Percentiles rank a stretch among this genome's conserved stretches.
phyloP scores from a whole-genome alignment of 2,329 filamentous ascomycete genomes.

The Talaromyces marneffei region DNA sequence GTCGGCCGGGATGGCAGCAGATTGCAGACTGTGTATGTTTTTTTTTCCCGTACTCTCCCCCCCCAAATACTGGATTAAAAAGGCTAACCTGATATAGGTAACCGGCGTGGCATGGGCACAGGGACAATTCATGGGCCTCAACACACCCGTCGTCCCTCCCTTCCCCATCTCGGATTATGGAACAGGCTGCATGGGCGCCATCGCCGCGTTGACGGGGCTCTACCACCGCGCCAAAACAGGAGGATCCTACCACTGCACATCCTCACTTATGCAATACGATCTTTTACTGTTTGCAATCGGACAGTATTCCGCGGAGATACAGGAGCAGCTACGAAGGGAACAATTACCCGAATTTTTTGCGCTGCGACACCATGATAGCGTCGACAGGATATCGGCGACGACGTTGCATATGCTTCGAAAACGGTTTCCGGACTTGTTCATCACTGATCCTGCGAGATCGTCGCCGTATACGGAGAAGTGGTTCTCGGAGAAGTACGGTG shows the following conservation, averaged over 20 bases:
- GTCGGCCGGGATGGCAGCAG: constrained; percentile 64
- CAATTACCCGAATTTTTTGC: constrained; percentile 51
- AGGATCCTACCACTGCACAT: constrained; percentile 61
- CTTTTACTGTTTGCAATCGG: constrained; percentile 59
- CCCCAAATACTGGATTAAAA: not conserved
- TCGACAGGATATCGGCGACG: constrained; percentile 59
- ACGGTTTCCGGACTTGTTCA: constrained; percentile 51
- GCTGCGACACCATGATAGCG: constrained; percentile 56
- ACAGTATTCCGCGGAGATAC: constrained; percentile 49
- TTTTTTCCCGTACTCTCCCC: not conserved
- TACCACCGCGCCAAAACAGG: constrained; percentile 57
- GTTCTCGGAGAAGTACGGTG: constrained; percentile 41
- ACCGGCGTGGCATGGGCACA: constrained; percentile 40
- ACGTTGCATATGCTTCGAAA: constrained; percentile 52
- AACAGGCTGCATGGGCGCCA: constrained; percentile 65
- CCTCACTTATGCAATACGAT: constrained; percentile 63
- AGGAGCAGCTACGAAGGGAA: constrained; percentile 46
- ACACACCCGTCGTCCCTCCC: constrained; percentile 37
- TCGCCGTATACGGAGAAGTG: constrained; percentile 47
- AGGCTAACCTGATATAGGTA: constrained; percentile 25
- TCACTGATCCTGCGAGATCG: constrained; percentile 15
- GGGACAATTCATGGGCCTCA: constrained; percentile 37
- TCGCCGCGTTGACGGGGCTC: constrained; percentile 60
- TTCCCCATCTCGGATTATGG: constrained; percentile 59
- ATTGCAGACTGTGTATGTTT: constrained; percentile 60